Conservation (phyloP, 495 filamentous ascomycete species). For the Trichocladium antarcticum region DNA sequence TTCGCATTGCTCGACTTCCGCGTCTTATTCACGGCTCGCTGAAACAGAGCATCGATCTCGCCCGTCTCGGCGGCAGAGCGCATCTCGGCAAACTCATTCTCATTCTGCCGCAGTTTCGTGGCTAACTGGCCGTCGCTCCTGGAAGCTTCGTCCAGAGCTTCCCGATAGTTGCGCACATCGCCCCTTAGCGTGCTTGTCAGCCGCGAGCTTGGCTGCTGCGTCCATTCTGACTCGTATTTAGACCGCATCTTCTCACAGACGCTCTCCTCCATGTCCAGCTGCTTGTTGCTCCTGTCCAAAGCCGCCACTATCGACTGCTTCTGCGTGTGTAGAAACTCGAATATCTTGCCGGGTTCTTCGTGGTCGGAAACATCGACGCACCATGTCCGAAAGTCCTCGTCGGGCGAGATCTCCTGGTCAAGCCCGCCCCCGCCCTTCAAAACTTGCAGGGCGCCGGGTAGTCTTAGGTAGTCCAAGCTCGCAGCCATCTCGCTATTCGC, state of each 20-base stretch:
- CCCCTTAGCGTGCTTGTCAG: slow-evolving; percentile 77
- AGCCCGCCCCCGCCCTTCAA: slow-evolving; percentile 87
- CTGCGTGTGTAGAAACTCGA: slow-evolving; percentile 65
- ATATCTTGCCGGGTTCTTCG: slow-evolving; percentile 56
- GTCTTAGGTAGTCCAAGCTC: slow-evolving; percentile 83
- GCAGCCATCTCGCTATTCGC: slow-evolving; percentile 94
- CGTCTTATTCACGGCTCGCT: slow-evolving; percentile 60
- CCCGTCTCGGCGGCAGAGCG: slow-evolving; percentile 75
- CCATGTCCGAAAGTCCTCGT: slow-evolving; percentile 87
- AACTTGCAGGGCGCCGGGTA: slow-evolving; percentile 80
- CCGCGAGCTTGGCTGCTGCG: slow-evolving; percentile 84
- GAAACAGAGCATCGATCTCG: slow-evolving; percentile 81
- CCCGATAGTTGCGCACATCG: slow-evolving; percentile 75
- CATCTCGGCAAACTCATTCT: slow-evolving; percentile 92
- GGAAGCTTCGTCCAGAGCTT: slow-evolving; percentile 79
- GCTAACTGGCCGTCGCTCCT: slow-evolving; percentile 81
- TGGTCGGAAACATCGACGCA: slow-evolving; percentile 83
- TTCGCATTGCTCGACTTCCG: slow-evolving; percentile 41
- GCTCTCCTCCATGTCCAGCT: slow-evolving; percentile 89
- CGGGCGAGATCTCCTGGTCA: slow-evolving; percentile 77
- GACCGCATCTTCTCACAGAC: slow-evolving; percentile 99
- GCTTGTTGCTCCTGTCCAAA: slow-evolving; percentile 70
- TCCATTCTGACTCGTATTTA: slow-evolving; percentile 94
- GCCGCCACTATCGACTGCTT: slow-evolving; percentile 60
- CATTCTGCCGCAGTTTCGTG: slow-evolving; percentile 69